Conservation (phyloP, 148 eudicot genomes). For the Bassia scoparia region DNA sequence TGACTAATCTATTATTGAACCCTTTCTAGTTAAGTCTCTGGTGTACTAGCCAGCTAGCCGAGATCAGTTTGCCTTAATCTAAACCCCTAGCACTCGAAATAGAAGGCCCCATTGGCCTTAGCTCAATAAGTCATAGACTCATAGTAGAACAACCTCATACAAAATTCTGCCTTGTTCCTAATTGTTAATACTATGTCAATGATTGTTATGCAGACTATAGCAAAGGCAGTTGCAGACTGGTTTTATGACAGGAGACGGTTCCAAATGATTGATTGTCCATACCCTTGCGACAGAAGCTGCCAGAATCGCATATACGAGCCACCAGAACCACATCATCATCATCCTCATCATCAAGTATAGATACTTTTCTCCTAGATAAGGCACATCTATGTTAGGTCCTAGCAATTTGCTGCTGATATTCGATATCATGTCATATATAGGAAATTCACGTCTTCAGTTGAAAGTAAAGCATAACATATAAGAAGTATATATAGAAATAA, state of each 20-base stretch:
- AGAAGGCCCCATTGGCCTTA: too few relatives aligned
- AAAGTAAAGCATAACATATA: background rate
- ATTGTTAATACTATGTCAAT: background rate
- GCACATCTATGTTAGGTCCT: background rate
- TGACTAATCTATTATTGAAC: background rate
- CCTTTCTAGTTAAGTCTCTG: too few relatives aligned
- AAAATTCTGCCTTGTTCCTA: background rate
- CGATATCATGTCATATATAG: background rate
- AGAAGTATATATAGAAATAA: too few relatives aligned
- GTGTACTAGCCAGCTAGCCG: too few relatives aligned
- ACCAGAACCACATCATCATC: slow-evolving; percentile 34
- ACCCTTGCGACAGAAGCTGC: slow-evolving; percentile 82
- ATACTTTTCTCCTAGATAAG: background rate
- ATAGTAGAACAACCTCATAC: too few relatives aligned
- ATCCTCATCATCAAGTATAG: slow-evolving; percentile 24
- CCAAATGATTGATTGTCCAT: slow-evolving; percentile 82
- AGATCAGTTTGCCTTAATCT: too few relatives aligned
- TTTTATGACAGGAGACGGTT: slow-evolving; percentile 59
- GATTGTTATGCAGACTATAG: slow-evolving; percentile 57
- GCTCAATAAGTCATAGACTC: too few relatives aligned
- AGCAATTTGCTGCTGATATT: background rate
- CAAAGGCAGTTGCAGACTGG: slow-evolving; percentile 88
- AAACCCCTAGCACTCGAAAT: too few relatives aligned
- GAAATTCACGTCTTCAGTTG: background rate
- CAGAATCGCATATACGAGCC: slow-evolving; percentile 60